phyloP scores from a whole-genome alignment of 2,329 filamentous ascomycete species.

The Purpureocillium lavendulum region DNA sequence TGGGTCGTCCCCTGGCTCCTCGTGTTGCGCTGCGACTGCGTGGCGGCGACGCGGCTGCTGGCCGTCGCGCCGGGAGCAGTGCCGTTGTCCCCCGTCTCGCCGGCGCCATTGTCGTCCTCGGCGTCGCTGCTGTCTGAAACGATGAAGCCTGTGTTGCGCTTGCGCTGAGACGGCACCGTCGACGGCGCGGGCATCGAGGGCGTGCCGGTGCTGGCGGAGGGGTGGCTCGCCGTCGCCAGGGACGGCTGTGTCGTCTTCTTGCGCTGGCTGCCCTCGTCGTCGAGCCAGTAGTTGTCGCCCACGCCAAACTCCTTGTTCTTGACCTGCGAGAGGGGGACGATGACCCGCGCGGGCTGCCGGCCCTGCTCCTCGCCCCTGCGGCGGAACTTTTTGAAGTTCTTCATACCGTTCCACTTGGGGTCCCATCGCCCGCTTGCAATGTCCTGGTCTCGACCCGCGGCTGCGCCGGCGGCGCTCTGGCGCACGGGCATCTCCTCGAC shows the following conservation, averaged over 20 bases:
- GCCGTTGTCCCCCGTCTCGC: conserved; percentile 1
- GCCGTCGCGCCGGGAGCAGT: conserved; percentile 13
- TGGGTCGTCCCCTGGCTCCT: conserved; percentile 19
- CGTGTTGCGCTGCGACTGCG: conserved; percentile 19
- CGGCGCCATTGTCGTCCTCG: conserved; percentile 17
- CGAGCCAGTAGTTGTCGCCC: conserved; percentile 69
- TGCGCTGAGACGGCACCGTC: conserved; percentile 7
- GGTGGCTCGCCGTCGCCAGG: conserved; percentile 10
- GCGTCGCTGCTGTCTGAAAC: conserved; percentile 29
- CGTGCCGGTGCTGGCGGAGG: conserved; percentile 7
- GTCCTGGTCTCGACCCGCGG: conserved; percentile 36
- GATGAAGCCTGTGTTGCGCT: conserved; percentile 15
- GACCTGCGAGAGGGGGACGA: conserved; percentile 65
- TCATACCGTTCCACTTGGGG: conserved; percentile 83
- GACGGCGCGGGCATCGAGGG: conserved; percentile 2
- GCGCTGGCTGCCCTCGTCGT: conserved; percentile 32
- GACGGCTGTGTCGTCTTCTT: conserved; percentile 12
- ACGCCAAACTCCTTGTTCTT: conserved; percentile 64
- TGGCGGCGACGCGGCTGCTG: conserved; percentile 11
- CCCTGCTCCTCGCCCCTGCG: conserved; percentile 42
- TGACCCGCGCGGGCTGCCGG: conserved; percentile 39
- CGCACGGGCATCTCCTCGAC: conserved; percentile 69
- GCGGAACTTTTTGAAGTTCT: conserved; percentile 90
- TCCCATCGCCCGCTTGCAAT: conserved; percentile 62
- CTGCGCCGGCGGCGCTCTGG: conserved; percentile 14